Percentiles rank a stretch among this genome's conserved stretches.
Evolutionary conservation across 768 basidiomycete genomes (phyloP).

Genomic region (Suillus occidentalis): DNA sequence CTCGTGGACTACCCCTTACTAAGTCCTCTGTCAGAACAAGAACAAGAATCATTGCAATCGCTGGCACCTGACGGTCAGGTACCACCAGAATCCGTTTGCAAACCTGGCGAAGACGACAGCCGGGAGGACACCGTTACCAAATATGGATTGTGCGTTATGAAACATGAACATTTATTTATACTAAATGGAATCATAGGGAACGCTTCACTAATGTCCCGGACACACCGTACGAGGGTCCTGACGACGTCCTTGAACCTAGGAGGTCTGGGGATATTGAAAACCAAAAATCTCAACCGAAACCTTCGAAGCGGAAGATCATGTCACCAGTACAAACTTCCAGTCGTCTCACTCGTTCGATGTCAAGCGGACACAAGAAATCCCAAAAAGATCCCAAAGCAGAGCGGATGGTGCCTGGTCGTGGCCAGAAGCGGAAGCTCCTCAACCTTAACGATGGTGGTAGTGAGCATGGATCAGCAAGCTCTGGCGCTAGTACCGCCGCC

Average conservation of each 20-base stretch:
- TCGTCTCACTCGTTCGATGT: conserved; percentile 26
- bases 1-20: not conserved
- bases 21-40: not conserved
- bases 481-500: conserved; percentile 39
- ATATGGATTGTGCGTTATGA: not conserved
- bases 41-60: not conserved
- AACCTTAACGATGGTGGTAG: conserved; percentile 20
- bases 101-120: not conserved
- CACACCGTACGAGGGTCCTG: not conserved
- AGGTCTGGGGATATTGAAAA: not conserved
- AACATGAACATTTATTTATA: not conserved
- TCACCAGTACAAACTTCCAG: conserved; percentile 10
- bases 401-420: conserved; percentile 30
- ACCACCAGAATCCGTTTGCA: not conserved
- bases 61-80: too few relatives aligned
- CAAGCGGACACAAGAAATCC: conserved; percentile 11
- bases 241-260: not conserved
- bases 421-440: conserved; percentile 4
- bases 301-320: conserved; percentile 27
- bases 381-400: conserved; percentile 29
- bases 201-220: not conserved
- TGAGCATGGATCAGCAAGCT: conserved; percentile 33
- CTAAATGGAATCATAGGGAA: not conserved
- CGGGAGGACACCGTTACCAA: not conserved
- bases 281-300: not conserved